Base-by-base conservation (phyloP, 1,284 basidiomycete genomes). In the Anthracocystis walkeri region DNA sequence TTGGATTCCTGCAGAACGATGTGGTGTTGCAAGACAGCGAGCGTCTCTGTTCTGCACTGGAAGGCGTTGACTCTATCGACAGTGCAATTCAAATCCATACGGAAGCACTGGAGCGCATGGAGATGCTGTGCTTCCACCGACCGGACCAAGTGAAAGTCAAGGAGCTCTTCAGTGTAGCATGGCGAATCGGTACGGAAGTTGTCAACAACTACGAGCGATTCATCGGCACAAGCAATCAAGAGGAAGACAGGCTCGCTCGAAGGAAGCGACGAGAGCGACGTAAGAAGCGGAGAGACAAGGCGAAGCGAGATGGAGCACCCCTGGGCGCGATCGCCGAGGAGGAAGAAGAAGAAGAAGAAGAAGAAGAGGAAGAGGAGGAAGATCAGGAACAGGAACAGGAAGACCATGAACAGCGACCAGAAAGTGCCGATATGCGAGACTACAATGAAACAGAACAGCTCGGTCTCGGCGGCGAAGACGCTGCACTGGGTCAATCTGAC, bases 321-420 rank as follows among this genome's bases (percentile, higher is more conserved):
- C 66, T 75, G 2, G 72, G 58, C 16, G 66, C 60, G 16, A 75
- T 75, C 42, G 65, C 46, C 6, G 72, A 75, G 40, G 72, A 56
- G 20, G 66, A 75, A 7, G 66, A 69, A 29, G 72, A 75, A 12
- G 72, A 75, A 14, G 70, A 68, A 7, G 71, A 69, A 8, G 65
- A 62, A 18, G 65, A 69, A 4, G 71, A 65, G 4, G 65, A 68
- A 1, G 54, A 68, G 4, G 59, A 61, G 7, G 52, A 44, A 5
- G 64, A 72, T 7, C 55, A 58, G 7, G 53, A 45, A 6, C 59
- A 72, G 16, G 54, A 58, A 31, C 40, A 33, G 18, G 16, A 16
- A 18, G 53, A 56, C 2, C 20, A 42, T 5, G 62, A 59, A 12
- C 18, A 49, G 16, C 55, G 40, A 29, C 25, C 16, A 7, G 46